Evolutionary conservation across 1,139 yeast genomes (phyloP).

Genomic region (Saccharomyces hybrid): DNA sequence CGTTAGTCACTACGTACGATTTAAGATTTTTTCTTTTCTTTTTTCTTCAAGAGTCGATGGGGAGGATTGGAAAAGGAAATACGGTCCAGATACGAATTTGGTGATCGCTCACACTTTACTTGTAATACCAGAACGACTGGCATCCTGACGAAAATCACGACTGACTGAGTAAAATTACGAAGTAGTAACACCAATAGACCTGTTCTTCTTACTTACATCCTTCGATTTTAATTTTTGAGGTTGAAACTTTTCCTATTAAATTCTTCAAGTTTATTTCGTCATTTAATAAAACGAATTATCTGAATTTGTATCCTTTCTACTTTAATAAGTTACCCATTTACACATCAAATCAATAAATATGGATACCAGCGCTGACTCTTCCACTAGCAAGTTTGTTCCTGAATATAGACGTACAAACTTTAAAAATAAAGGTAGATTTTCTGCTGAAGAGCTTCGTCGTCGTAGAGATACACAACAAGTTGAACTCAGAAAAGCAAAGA

Average conservation of each 20-base stretch:
- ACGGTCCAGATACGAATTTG: not conserved
- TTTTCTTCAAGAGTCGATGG: slow-evolving; percentile 1
- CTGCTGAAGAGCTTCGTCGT: slow-evolving; percentile 93
- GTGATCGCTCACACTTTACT: not conserved
- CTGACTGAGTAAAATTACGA: not conserved
- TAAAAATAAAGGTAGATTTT: slow-evolving; percentile 90
- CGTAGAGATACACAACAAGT: slow-evolving; percentile 97
- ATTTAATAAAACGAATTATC: not conserved
- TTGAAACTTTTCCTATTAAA: not conserved
- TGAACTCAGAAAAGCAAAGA: slow-evolving; percentile 89
- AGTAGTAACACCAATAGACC: not conserved
- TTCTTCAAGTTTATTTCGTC: not conserved
- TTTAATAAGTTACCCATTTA: not conserved
- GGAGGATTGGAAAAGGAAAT: not conserved
- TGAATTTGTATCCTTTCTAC: not conserved
- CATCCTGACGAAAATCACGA: not conserved
- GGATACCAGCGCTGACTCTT: slow-evolving; percentile 39
- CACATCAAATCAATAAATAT: slow-evolving; percentile 2
- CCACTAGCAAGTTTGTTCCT: slow-evolving; percentile 82
- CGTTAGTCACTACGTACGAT: not conserved
- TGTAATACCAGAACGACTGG: not conserved
- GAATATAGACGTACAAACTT: slow-evolving; percentile 96
- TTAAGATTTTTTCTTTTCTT: not conserved
- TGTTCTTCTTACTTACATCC: not conserved
- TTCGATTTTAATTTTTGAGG: not conserved